phyloP scores from a whole-genome alignment of 495 filamentous ascomycete species.

The Podospora bellae-mahoneyi region DNA sequence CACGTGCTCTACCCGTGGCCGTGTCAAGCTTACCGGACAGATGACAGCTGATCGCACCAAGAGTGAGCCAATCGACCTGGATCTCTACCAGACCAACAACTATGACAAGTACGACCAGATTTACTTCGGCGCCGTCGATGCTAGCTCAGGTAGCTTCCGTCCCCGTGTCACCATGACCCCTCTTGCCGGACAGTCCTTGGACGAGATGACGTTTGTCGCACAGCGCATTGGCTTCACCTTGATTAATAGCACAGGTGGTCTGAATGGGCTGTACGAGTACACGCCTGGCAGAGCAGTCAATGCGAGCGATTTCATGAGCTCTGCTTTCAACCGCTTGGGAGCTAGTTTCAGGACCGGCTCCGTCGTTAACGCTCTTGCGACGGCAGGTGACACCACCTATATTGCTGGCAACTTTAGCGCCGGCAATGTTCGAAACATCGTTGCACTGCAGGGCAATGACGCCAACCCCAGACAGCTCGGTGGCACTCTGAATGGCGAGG shows the following conservation, averaged over 20 bases:
- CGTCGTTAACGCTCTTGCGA: conserved; percentile 59
- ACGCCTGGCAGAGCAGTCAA: conserved; percentile 61
- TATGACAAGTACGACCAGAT: conserved; percentile 93
- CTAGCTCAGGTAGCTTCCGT: conserved; percentile 66
- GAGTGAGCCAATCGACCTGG: conserved; percentile 43
- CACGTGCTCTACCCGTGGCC: conserved; percentile 69
- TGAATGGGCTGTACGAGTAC: conserved; percentile 93
- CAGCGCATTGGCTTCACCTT: conserved; percentile 78
- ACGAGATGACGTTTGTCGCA: conserved; percentile 74
- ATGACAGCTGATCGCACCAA: conserved; percentile 53
- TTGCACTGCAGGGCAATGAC: conserved; percentile 65
- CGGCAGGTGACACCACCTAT: conserved; percentile 60
- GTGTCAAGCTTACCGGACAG: conserved; percentile 72
- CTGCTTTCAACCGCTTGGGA: conserved; percentile 70
- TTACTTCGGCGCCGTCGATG: conserved; percentile 80
- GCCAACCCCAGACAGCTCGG: conserved; percentile 55
- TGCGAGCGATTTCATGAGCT: conserved; percentile 62
- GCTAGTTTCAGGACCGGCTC: conserved; percentile 61
- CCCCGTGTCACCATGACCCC: conserved; percentile 79
- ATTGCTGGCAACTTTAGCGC: conserved; percentile 84
- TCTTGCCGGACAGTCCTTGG: conserved; percentile 54
- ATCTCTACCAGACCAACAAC: conserved; percentile 83
- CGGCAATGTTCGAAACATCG: conserved; percentile 63
- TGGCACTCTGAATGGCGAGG: conserved; percentile 77
- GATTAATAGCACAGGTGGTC: conserved; percentile 61